Evolutionary conservation across 2,329 filamentous ascomycete genomes (phyloP).

Genomic region (Sclerotinia trifoliorum): DNA sequence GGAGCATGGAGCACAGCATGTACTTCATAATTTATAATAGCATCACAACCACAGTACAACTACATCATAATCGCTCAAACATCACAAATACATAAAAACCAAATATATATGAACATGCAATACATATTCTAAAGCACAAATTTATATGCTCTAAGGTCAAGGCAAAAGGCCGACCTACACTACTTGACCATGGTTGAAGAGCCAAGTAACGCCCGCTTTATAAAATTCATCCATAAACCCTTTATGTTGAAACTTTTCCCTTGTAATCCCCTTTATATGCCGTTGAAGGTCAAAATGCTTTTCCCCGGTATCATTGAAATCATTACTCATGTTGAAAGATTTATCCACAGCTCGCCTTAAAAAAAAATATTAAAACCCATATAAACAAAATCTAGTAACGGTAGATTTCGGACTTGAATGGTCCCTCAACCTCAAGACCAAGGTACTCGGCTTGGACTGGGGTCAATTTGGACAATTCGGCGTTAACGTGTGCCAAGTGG

Average conservation of each 20-base stretch:
- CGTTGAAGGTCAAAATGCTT: constrained; percentile 61
- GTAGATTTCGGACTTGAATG: constrained; percentile 89
- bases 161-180: constrained; percentile 36
- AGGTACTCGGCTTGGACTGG: constrained; percentile 92
- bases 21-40: neutral
- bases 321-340: constrained; percentile 49
- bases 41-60: neutral
- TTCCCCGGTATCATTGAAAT: constrained; percentile 57
- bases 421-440: constrained; percentile 78
- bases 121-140: constrained; percentile 28
- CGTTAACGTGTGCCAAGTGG: constrained; percentile 91
- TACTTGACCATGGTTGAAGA: constrained; percentile 44
- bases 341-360: constrained; percentile 29
- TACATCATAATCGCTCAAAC: neutral
- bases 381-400: constrained; percentile 39
- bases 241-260: constrained; percentile 42
- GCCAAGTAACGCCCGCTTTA: constrained; percentile 43
- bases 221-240: constrained; percentile 31
- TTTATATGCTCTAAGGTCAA: constrained; percentile 32
- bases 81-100: neutral
- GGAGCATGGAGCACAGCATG: no score
- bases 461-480: constrained; percentile 84
- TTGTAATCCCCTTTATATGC: constrained; percentile 45
- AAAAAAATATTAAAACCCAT: constrained; percentile 27
- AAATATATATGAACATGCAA: constrained; percentile 21